phyloP scores from a whole-genome alignment of 2,329 filamentous ascomycete species.

The Neurospora sp. region DNA sequence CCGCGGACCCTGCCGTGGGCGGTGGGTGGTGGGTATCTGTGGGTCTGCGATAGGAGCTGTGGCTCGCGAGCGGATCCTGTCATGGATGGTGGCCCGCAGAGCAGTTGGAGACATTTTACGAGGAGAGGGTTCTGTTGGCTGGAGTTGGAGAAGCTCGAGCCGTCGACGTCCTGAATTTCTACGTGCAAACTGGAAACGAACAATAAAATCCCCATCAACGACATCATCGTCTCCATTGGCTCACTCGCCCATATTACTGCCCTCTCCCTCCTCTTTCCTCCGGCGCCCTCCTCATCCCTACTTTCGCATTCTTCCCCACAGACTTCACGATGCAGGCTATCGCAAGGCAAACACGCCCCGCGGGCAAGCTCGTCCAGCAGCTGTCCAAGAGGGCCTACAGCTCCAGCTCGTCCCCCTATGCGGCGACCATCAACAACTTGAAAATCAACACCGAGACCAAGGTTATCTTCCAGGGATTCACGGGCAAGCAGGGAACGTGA shows the following conservation, averaged over 20 bases:
- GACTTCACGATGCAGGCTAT: conserved; percentile 69
- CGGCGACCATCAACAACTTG: conserved; percentile 71
- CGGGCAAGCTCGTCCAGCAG: conserved; percentile 58
- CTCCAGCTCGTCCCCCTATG: conserved; percentile 58
- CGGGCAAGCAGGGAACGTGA: conserved; percentile 90
- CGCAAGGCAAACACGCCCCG: conserved; percentile 58
- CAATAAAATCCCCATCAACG: conserved; percentile 1
- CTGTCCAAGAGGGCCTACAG: conserved; percentile 62
- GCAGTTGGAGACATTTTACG: neutral
- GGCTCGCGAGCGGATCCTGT: neutral
- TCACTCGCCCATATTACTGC: conserved; percentile 1
- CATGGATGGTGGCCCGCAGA: neutral
- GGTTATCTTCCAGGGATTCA: conserved; percentile 95
- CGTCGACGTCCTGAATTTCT: neutral
- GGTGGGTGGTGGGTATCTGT: neutral
- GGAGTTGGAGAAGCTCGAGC: neutral
- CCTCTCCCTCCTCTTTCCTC: conserved; percentile 8
- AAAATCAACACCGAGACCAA: conserved; percentile 89
- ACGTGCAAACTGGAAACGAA: neutral
- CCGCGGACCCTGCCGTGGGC: neutral
- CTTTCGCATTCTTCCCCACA: conserved; percentile 4
- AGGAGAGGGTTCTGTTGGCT: neutral
- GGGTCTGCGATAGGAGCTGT: neutral
- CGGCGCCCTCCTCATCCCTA: conserved; percentile 1
- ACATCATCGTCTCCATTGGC: conserved; percentile 1